Conservation (phyloP, 495 filamentous ascomycete species). For the Penicillium verhagenii region DNA sequence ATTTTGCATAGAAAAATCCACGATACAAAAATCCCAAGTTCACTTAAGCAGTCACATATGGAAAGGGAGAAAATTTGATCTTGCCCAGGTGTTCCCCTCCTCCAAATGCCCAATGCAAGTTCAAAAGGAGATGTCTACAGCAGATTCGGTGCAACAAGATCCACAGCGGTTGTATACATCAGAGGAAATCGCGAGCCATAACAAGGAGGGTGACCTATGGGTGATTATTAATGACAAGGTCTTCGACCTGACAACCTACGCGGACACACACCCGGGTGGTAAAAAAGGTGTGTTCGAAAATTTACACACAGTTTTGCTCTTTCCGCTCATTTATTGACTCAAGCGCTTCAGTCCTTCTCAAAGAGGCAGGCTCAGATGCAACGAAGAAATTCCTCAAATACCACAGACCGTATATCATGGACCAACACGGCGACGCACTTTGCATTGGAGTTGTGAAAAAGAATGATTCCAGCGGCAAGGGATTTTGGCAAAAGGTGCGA, state of each 20-base stretch:
- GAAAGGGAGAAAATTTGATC: too few species aligned
- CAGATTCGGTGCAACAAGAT: too few species aligned
- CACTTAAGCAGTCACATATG: too few species aligned
- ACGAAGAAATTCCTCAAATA: slow-evolving; percentile 7
- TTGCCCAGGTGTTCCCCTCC: too few species aligned
- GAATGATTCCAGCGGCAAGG: background rate
- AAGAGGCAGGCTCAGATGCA: background rate
- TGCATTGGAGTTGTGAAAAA: background rate
- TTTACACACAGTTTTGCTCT: background rate
- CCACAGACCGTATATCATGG: background rate
- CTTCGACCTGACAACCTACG: slow-evolving; percentile 69
- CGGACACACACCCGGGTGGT: slow-evolving; percentile 30
- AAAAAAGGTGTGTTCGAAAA: slow-evolving; percentile 11
- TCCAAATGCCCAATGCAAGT: too few species aligned
- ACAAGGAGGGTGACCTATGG: slow-evolving; percentile 70
- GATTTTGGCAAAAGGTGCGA: background rate
- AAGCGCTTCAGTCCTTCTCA: slow-evolving; percentile 2
- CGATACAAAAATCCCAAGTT: too few species aligned
- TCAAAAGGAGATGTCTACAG: too few species aligned
- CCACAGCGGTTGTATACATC: background rate
- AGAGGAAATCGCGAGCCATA: slow-evolving; percentile 40
- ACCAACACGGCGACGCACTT: background rate
- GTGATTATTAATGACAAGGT: slow-evolving; percentile 79
- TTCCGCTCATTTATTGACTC: too few species aligned
- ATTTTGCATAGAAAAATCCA: background rate